These are phyloP conservation scores for Nannochloris sp. DNA, from an alignment of 139 green algal genomes.

Conservation along the genomic window DNA sequence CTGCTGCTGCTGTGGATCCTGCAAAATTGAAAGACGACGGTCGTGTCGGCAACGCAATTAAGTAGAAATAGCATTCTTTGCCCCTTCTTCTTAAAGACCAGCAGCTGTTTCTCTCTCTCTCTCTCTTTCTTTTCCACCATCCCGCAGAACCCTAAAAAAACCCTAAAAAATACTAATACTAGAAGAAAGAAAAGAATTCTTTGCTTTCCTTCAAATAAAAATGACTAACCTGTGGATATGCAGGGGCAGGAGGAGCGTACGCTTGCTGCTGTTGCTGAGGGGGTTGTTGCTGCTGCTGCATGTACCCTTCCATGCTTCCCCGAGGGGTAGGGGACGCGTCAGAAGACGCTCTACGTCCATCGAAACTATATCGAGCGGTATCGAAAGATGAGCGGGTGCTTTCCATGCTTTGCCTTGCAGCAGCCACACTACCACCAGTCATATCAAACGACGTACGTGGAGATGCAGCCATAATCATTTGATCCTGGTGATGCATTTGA, in stretches of 20 bases:
- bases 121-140: no score
- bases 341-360: neutral
- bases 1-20: neutral
- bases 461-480: constrained; percentile 2
- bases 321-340: neutral
- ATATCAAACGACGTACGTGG: neutral
- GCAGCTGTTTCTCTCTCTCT: no score
- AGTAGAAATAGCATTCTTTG: no score
- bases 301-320: neutral
- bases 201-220: neutral
- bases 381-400: constrained; percentile 18
- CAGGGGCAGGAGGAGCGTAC: neutral
- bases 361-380: constrained; percentile 1
- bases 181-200: neutral
- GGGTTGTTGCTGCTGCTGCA: neutral
- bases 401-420: constrained; percentile 1
- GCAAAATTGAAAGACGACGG: neutral
- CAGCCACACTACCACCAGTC: neutral
- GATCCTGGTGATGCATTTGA: neutral
- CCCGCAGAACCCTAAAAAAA: neutral
- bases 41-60: no score
- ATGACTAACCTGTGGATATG: constrained; percentile 1
- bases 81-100: no score
- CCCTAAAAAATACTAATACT: neutral
- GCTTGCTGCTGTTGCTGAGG: neutral